These are phyloP conservation scores for Tolypocladium nubicola DNA, from an alignment of 2,329 filamentous ascomycete species.

Conservation along the genomic window DNA sequence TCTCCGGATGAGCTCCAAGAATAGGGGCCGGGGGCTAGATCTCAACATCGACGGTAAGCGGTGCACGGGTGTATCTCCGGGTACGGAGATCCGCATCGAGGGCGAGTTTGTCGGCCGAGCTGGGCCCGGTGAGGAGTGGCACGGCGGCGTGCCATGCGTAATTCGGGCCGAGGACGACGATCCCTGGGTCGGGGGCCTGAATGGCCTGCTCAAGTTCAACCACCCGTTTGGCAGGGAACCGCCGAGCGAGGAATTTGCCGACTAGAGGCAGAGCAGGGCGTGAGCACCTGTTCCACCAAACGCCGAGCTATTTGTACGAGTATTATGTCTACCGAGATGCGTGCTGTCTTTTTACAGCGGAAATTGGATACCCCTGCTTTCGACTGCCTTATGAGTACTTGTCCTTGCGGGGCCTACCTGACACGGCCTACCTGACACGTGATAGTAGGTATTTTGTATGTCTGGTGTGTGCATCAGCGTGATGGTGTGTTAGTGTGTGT, in stretches of 20 bases:
- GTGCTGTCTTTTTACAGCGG: not conserved
- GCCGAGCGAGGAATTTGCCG: slow-evolving; percentile 15
- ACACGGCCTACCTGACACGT: not conserved
- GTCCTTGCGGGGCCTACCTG: not conserved
- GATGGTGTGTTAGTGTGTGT: not conserved
- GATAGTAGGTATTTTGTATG: not conserved
- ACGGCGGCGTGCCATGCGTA: slow-evolving; percentile 83
- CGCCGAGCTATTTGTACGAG: not conserved
- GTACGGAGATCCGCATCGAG: slow-evolving; percentile 79
- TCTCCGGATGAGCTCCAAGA: slow-evolving; percentile 70
- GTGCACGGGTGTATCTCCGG: slow-evolving; percentile 56
- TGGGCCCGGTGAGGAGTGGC: slow-evolving; percentile 38
- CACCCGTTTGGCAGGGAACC: slow-evolving; percentile 68
- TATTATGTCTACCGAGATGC: not conserved
- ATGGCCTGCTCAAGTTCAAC: slow-evolving; percentile 92
- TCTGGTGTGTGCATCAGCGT: not conserved
- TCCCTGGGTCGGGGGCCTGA: slow-evolving; percentile 92
- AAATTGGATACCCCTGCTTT: not conserved
- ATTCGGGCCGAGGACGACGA: slow-evolving; percentile 72
- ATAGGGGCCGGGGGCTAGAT: slow-evolving; percentile 64
- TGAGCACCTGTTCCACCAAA: not conserved
- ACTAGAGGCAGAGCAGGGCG: slow-evolving; percentile 7
- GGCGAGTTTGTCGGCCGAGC: slow-evolving; percentile 61
- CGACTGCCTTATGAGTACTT: not conserved
- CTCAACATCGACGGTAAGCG: slow-evolving; percentile 71